These are phyloP conservation scores for Didymella lethalis DNA, from an alignment of 2,329 filamentous ascomycete species.

Conservation along the genomic window DNA sequence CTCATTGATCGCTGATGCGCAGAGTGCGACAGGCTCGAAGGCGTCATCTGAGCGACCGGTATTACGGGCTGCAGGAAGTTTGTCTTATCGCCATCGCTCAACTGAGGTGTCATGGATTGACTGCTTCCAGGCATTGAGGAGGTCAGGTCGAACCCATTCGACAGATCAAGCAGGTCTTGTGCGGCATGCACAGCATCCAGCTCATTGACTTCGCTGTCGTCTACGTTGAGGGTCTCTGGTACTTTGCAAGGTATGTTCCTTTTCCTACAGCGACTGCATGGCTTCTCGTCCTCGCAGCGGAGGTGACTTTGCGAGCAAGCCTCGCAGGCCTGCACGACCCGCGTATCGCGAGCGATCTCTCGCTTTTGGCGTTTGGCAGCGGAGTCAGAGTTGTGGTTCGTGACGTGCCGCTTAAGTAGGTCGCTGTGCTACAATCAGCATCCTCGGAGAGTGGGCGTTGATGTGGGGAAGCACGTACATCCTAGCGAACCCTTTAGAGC, in stretches of 20 bases:
- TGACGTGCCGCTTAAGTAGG: conserved; percentile 60
- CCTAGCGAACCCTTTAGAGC: conserved; percentile 57
- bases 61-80: conserved; percentile 12
- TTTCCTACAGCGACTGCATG: conserved; percentile 61
- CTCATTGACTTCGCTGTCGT: conserved; percentile 30
- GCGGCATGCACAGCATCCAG: conserved; percentile 42
- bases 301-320: conserved; percentile 61
- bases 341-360: conserved; percentile 37
- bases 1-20: conserved; percentile 4
- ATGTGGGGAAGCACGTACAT: conserved; percentile 42
- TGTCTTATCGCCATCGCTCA: conserved; percentile 10
- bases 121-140: conserved; percentile 18
- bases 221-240: conserved; percentile 24
- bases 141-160: conserved; percentile 34
- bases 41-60: conserved; percentile 9
- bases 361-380: conserved; percentile 38
- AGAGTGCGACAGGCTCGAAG: background rate
- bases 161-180: conserved; percentile 42
- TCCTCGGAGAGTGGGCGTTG: background rate
- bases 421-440: conserved; percentile 46
- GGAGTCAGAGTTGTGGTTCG: conserved; percentile 53
- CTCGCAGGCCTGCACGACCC: conserved; percentile 58
- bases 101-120: conserved; percentile 6
- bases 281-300: conserved; percentile 63
- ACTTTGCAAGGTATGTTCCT: conserved; percentile 57